Base-by-base conservation (phyloP, 1,284 basidiomycete genomes). In the Phylloporus sp. region DNA sequence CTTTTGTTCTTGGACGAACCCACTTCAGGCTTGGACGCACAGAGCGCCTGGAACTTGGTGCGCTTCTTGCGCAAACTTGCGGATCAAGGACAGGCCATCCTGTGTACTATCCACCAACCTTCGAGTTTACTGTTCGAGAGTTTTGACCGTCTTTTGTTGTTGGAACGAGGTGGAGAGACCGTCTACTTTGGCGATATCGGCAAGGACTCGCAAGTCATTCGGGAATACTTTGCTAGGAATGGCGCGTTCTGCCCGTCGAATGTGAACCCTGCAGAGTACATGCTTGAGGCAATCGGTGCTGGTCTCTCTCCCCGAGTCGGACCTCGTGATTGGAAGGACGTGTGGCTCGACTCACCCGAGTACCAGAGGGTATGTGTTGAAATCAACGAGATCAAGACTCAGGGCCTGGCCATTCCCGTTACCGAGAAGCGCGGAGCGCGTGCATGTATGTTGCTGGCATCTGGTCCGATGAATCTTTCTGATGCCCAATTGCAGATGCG, bases 151-250 rank as follows among this genome's bases (percentile, higher is more conserved):
- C 77, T 92, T 26, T 76, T 92, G 20, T 80, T 92, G 8, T 80
- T 92, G 26, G 85, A 90, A 69, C 74, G 77, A 15, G 89, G 89
- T 10, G 89, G 90, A 24, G 86, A 91, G 72, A 91, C 86, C 0
- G 90, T 92, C 12, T 93, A 93, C 79, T 94, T 92, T 71, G 93
- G 92, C 31, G 88, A 91, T 58, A 88, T 94, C 44, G 93, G 93
- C 60, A 70, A 82, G 58, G 87, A 92, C 72, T 89, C 87, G 20
- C 69, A 73, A 6, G 78, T 85, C 37, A 77, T 94, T 55, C 84
- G 85, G 49, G 78, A 86, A 3, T 94, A 95, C 79, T 93, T 94
- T 70, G 84, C 87, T 31, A 80, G 79, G 26, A 77, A 89, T 55
- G 89, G 90, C 12, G 92, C 89, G 61, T 72, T 52, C 31, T 91